Base-by-base conservation (phyloP, 2,329 filamentous ascomycete species). In the Daldinia eschscholtzii region DNA sequence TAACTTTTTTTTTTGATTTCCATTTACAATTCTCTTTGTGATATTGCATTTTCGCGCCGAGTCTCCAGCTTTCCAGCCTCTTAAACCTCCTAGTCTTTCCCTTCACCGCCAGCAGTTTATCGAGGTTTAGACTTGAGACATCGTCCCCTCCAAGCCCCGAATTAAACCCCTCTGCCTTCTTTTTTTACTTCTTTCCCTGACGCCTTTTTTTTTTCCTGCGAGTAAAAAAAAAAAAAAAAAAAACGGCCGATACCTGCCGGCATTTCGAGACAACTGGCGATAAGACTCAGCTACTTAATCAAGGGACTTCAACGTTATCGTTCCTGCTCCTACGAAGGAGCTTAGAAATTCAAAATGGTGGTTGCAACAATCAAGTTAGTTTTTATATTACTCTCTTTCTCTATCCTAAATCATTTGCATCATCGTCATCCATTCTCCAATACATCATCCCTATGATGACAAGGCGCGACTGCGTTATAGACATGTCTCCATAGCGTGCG, bases 281-380 rank as follows among this genome's bases (percentile, higher is more conserved):
- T 76, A 76, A 75, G 73, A 67, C 20, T 23, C 65, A 71, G 28
- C 64, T 65, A 61, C 48, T 64, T 65, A 62, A 66, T 68, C 67
- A 13, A 66, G 71, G 64, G 62, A 65, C 61, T 65, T 72, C 68
- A 62, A 65, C 66, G 44, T 70, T 70, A 57, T 59, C 56, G 68
- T 65, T 62, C 73, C 71, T 76, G 77, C 80, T 81, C 81, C 80
- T 77, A 64, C 73, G 68, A 71, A 79, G 79, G 78, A 81, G 81
- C 79, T 75, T 76, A 75, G 52, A 79, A 76, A 75, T 77, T 81
- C 77, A 80, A 86, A 80, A 87, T 88, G 83, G 86, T 88, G 77
- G 86, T 88, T 81, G 86, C 87, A 83, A 89, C 87, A 76, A 89
- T 89, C 82, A 89, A 89, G 87, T 89, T 82, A 79, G 87, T 83